A percentile compares a stretch with the other conserved stretches of the same genome.
phyloP scores from a whole-genome alignment of 2,329 filamentous ascomycete species.

The Zasmidium citrigriseum region DNA sequence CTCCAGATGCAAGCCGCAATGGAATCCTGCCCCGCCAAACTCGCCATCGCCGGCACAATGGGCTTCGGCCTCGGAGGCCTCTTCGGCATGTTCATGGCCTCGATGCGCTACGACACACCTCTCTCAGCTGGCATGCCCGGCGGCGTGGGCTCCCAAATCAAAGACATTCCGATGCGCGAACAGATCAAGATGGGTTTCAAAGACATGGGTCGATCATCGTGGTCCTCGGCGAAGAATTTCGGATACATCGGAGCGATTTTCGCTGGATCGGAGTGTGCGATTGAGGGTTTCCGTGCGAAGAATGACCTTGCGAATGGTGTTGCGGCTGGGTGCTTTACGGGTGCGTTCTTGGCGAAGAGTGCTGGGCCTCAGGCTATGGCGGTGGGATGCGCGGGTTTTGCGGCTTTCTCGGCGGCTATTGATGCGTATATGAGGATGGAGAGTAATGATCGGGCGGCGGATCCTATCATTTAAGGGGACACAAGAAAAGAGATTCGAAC shows the following conservation, averaged over 20 bases:
- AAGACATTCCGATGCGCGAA: constrained; percentile 73
- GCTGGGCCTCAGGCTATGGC: constrained; percentile 87
- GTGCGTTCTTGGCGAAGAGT: constrained; percentile 80
- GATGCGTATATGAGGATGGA: constrained; percentile 88
- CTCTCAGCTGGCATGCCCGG: constrained; percentile 59
- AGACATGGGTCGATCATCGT: constrained; percentile 88
- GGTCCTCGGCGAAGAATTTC: constrained; percentile 88
- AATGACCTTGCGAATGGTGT: constrained; percentile 91
- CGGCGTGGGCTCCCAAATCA: constrained; percentile 49
- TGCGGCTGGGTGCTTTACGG: constrained; percentile 85
- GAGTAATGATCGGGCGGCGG: constrained; percentile 35
- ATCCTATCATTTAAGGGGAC: constrained; percentile 37
- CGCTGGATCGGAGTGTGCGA: constrained; percentile 89
- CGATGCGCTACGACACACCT: constrained; percentile 97
- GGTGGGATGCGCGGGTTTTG: constrained; percentile 88
- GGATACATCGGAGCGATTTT: constrained; percentile 90
- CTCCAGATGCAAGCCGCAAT: constrained; percentile 77
- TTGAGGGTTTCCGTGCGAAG: constrained; percentile 89
- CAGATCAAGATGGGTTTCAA: constrained; percentile 85
- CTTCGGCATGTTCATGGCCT: constrained; percentile 98
- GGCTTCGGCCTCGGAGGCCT: constrained; percentile 91
- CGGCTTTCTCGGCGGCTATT: constrained; percentile 87
- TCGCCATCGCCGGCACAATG: constrained; percentile 85
- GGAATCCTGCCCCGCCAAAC: constrained; percentile 91
- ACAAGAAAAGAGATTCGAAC: neutral